Base-by-base conservation (phyloP, 768 basidiomycete genomes). In the Cubamyces sp. region DNA sequence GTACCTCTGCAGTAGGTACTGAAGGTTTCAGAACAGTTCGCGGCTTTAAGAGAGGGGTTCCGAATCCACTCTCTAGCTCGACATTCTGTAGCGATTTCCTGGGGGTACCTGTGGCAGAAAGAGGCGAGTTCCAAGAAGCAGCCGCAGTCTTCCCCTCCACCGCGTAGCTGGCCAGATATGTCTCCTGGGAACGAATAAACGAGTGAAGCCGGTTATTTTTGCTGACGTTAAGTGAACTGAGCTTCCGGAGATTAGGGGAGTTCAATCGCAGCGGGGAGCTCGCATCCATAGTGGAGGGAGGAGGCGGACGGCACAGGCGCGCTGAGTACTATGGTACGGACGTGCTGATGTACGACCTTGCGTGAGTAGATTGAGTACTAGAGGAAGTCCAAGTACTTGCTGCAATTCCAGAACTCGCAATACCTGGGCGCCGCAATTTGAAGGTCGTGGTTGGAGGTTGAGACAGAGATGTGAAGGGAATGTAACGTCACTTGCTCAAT, bases 151-250 rank as follows among this genome's bases (percentile, higher is more conserved):
- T 68, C 3, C 74, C 82, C 65, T 85, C 79, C 3, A 69, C 64
- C 5, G 77, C 79, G 65, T 87, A 82, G 0, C 68, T 65, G 57
- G 77, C 79, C 2, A 77, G 62, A 65, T 83, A 80, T 1, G 73
- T 65, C 34, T 65, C 76, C 64, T 90, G 88, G 57, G 78, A 77
- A 37, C 76, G 75, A 4, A 88, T 65, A 68, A 83, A 90, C 0
- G 77, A 71, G 5, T 70, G 70, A 7, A 90, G 75, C 53, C 78
- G 76, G 3, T 73, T 71, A 9, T 69, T 68, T 45, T 77, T 82
- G 61, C 85, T 78, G 54, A 77, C 69, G 47, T 74, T 76, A 46
- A 62, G 34, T 2, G 60, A 47, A 34, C 37, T 48, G 6, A 64
- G 65, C 16, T 43, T 19, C 18, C 49, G 59, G 34, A 68, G 57